A percentile compares a stretch with the other conserved stretches of the same genome.
phyloP scores from a whole-genome alignment of 345 rosid species.

The Jatropha curcas region DNA sequence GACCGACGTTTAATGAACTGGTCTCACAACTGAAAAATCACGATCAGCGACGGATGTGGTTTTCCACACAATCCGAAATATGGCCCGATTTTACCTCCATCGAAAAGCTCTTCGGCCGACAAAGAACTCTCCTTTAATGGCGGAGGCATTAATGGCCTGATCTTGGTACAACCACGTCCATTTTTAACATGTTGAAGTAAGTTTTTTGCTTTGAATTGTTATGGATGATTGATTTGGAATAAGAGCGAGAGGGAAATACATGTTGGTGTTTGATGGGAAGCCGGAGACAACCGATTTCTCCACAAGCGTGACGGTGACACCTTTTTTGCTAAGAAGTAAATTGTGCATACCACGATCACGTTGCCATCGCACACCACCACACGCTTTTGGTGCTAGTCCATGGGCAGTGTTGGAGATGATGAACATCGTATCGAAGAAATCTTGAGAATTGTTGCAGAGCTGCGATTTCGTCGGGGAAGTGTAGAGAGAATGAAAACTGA shows the following conservation, averaged over 20 bases:
- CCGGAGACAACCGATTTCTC: conserved; percentile 78
- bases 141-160: too few species aligned
- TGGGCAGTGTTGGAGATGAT: conserved; percentile 20
- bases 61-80: too few species aligned
- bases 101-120: conserved; percentile 34
- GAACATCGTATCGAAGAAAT: conserved; percentile 18
- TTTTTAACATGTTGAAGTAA: not conserved
- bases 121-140: conserved; percentile 19
- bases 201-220: not conserved
- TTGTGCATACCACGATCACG: conserved; percentile 81
- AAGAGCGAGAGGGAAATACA: not conserved
- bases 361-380: conserved; percentile 80
- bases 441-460: not conserved
- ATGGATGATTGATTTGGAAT: not conserved
- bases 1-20: too few species aligned
- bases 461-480: not conserved
- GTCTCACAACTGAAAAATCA: too few species aligned
- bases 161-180: conserved; percentile 66
- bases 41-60: too few species aligned
- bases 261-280: not conserved
- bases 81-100: conserved; percentile 27
- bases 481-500: conserved; percentile 2
- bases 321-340: conserved; percentile 78
- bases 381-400: conserved; percentile 40
- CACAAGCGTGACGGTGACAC: conserved; percentile 66